These are phyloP conservation scores for Narthecium ossifragum DNA, from an alignment of 106 monocot species.

Conservation along the genomic window DNA sequence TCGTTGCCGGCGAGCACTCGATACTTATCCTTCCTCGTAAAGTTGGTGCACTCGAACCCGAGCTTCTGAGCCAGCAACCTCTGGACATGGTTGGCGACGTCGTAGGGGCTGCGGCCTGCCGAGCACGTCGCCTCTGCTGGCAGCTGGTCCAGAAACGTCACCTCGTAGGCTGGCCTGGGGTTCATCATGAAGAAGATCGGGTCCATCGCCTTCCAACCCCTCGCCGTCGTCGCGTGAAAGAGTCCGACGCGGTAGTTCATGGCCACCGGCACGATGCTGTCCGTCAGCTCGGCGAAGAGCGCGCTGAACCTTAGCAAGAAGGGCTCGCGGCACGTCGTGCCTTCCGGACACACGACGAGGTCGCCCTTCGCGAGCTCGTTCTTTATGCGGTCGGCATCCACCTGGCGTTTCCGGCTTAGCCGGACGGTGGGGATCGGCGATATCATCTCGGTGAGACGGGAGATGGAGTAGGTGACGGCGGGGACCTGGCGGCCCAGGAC, in stretches of 20 bases:
- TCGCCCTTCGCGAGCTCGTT: constrained; percentile 54
- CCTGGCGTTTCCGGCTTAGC: constrained; percentile 51
- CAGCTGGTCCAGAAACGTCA: constrained; percentile 79
- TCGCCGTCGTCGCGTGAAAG: constrained; percentile 92
- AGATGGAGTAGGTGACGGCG: constrained; percentile 96
- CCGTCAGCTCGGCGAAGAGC: constrained; percentile 89
- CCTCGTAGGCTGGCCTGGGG: constrained; percentile 90
- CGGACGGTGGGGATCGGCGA: constrained; percentile 81
- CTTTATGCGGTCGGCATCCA: constrained; percentile 42
- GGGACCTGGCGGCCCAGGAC: constrained; percentile 68
- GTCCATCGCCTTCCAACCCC: constrained; percentile 95
- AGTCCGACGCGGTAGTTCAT: constrained; percentile 87
- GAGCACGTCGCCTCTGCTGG: constrained; percentile 73
- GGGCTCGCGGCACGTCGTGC: constrained; percentile 89
- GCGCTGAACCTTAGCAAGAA: constrained; percentile 83
- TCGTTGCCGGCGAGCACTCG: constrained; percentile 86
- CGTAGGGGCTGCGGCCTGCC: constrained; percentile 60
- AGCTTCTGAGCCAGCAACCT: constrained; percentile 65
- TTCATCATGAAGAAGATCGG: constrained; percentile 98
- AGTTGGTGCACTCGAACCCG: constrained; percentile 92
- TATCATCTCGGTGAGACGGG: constrained; percentile 77
- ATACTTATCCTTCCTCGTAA: constrained; percentile 92
- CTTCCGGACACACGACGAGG: constrained; percentile 85
- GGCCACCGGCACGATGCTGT: constrained; percentile 91
- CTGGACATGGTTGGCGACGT: constrained; percentile 97